Base-by-base conservation (phyloP, 2,329 filamentous ascomycete species). In the Thelonectria discophora region DNA sequence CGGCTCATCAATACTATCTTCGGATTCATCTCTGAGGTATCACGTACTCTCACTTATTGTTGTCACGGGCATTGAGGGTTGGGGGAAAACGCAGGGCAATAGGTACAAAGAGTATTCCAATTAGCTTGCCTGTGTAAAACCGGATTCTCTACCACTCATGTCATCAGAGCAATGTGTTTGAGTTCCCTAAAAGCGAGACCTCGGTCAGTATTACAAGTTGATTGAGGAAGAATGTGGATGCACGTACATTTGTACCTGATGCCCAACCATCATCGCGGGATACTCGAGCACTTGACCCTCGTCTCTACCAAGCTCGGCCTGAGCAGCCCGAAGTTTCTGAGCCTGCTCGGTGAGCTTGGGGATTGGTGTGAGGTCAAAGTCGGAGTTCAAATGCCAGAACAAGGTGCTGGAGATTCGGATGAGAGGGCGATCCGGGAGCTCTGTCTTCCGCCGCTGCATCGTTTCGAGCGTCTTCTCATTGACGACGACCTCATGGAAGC, bases 401-500 rank as follows among this genome's bases (percentile, higher is more conserved):
- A 87, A 79, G 3, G 86, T 88, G 50, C 83, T 86, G 37, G 84
- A 86, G 71, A 88, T 88, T 50, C 86, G 79, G 15, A 87, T 72
- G 2, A 84, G 77, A 12, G 85, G 86, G 0, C 85, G 74, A 17
- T 82, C 80, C 0, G 84, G 82, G 11, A 75, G 67, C 43, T 81
- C 75, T 0, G 40, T 54, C 55, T 73, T 76, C 40, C 85, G 79
- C 52, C 71, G 71, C 63, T 78, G 78, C 3, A 87, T 79, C 2
- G 80, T 79, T 12, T 77, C 77, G 2, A 84, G 61, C 0, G 86
- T 88, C 65, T 76, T 73, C 8, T 83, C 79, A 71, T 83, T 87
- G 62, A 88, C 83, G 2, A 86, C 82, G 0, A 88, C 86, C 77
- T 88, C 86, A 75, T 88, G 86, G 75, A 79, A 88, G 4, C 86